Evolutionary conservation across 805 yeast genomes (phyloP), one percentile per base, ranked within the genome.

Genomic region (Metschnikowia vanudenii): DNA sequence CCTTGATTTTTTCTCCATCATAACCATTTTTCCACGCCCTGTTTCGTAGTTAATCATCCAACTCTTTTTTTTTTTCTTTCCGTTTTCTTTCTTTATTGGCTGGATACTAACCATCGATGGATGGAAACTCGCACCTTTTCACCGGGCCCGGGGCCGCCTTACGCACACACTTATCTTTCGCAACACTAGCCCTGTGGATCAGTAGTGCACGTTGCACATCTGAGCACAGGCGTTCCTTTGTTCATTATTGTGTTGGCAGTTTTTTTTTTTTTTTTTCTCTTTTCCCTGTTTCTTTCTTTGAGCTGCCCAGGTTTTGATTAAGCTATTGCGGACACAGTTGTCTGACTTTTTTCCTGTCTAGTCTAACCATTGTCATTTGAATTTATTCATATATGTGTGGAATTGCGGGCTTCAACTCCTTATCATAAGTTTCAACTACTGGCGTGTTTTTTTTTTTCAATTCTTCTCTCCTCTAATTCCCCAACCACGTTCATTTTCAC

Each of bases 151-250:
- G 32, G 16, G 40, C 19, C 32, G 22, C 9, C 18, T 37, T 26
- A 18, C 40, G 19, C 32, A 16, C 36, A 18, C 36, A 33, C 36
- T 37, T 24, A 37, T 37, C 40, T 26, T 11, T 26, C 31, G 31
- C 40, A 26, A 26, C 40, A 17, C 32, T 30, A 16, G 13, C 32
- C 32, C 40, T 37, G 32, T 30, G 20, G 40, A 14, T 26, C 32
- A 17, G 31, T 37, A 37, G 40, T 37, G 40, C 40, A 37, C 17
- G 14, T 20, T 11, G 37, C 37, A n/a, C 37, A n/a, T 24, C 24
- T 13, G 37, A 20, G 38, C 17, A 13, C 38, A 37, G 16, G 30
- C 40, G 10, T 26, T 26, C n/a, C 29, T 22, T 26, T 37, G 31
- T 37, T 26, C 40, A 26, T 3, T 24, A 37, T 37, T 37, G 40